Percentiles rank a stretch among this genome's conserved stretches.
Evolutionary conservation across 768 basidiomycete genomes (phyloP).

Genomic region (Phaffia tasmanica): DNA sequence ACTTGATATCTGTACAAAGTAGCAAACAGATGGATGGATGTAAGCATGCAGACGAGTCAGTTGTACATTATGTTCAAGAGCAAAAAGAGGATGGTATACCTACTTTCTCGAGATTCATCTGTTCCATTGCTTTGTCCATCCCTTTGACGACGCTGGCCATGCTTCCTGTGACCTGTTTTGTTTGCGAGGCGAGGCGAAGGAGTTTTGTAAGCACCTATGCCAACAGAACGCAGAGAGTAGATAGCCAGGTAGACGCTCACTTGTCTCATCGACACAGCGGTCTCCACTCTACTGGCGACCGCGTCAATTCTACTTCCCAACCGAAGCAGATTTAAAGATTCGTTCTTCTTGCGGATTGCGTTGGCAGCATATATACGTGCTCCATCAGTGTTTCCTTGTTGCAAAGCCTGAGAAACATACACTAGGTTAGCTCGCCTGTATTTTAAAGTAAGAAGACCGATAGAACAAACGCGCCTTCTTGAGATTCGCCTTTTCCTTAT

Average conservation of each 20-base stretch:
- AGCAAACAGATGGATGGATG: background rate
- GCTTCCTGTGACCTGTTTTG: slow-evolving; percentile 72
- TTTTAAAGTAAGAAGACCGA: background rate
- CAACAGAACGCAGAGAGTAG: background rate
- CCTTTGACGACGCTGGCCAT: slow-evolving; percentile 94
- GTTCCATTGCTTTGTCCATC: slow-evolving; percentile 99
- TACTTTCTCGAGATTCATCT: slow-evolving; percentile 95
- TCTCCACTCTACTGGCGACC: slow-evolving; percentile 91
- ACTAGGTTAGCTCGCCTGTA: background rate
- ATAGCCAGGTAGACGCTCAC: slow-evolving; percentile 22
- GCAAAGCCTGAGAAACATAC: slow-evolving; percentile 57
- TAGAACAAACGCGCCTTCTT: slow-evolving; percentile 63
- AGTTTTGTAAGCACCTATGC: background rate
- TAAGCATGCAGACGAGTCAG: background rate
- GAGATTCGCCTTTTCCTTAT: slow-evolving; percentile 68
- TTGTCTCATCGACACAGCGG: slow-evolving; percentile 86
- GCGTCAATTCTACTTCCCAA: slow-evolving; percentile 89
- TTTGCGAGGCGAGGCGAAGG: background rate
- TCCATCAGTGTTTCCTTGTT: slow-evolving; percentile 92
- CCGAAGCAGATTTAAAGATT: slow-evolving; percentile 78
- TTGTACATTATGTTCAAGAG: background rate
- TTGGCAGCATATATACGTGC: slow-evolving; percentile 97
- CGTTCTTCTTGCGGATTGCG: slow-evolving; percentile 95
- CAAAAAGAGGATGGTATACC: slow-evolving; percentile 31
- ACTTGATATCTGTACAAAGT: slow-evolving; percentile 62